Evolutionary conservation across 495 filamentous ascomycete species (phyloP), one percentile per base, ranked within the genome.

Genomic region (Tetracladium marchalianum): DNA sequence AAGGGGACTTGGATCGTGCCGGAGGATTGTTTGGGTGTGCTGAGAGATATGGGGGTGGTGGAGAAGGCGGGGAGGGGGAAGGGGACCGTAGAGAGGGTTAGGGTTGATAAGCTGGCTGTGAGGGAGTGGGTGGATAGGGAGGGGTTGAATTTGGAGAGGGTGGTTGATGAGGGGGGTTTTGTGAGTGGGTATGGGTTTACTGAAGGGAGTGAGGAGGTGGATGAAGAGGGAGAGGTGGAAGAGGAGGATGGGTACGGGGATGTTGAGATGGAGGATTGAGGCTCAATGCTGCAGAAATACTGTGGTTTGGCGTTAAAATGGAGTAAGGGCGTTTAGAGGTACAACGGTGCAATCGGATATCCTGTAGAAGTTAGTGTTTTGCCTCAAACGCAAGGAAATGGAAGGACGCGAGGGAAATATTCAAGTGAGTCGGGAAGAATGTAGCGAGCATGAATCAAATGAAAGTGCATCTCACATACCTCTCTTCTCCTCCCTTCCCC

Each of bases 1-100:
- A 54, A 57, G 41, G 77, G 72, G 17, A 93, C 86, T 4, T 90
- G 84, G 63, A 88, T 96, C 59, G 63, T 79, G 43, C 75, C 77
- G 3, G 89, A 94, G 39, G 90, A 96, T 63, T 82, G 89, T 24
- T 72, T 93, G 34, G 71, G 69, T n/a, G 76, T 87, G 19, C 67
- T 93, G 31, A 78, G 82, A 47, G 81, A 83, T 27, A 86, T 93
- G 83, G 80, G 22, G 22, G 75, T 90, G 31, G 67, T 82, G 31
- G 81, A 85, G 49, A 72, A 70, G 3, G 71, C 19, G 32, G 49
- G 31, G 41, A 53, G 15, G 43, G 57, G 54, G 9, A 56, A 58
- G n/a, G 49, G 52, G n/a, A 38, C 24, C n/a, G 65, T 70, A 31
- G 68, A 62, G 12, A 64, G 71, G 9, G 68, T 75, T 8, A 61